Conservation (phyloP, 768 basidiomycete genomes). For the Pulveroboletus ravenelii region DNA sequence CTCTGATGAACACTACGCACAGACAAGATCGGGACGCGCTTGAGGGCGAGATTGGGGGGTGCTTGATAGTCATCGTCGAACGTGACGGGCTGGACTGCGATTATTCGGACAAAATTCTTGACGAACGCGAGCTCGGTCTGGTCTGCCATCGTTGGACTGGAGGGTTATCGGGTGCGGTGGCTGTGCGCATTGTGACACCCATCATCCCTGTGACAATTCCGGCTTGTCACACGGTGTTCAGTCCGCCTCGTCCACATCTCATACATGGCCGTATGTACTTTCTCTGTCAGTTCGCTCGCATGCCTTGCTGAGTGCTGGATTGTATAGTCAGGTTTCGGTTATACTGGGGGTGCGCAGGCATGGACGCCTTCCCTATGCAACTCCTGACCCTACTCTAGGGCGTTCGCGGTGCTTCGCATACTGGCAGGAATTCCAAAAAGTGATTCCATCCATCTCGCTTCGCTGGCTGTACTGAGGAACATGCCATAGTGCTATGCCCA, state of each 20-base stretch:
- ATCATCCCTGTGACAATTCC: conserved; percentile 18
- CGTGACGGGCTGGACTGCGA: conserved; percentile 62
- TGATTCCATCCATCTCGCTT: conserved; percentile 17
- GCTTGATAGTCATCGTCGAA: conserved; percentile 77
- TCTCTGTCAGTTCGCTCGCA: background rate
- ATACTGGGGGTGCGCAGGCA: conserved; percentile 49
- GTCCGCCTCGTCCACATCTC: conserved; percentile 4
- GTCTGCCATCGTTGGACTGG: conserved; percentile 47
- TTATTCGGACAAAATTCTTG: conserved; percentile 56
- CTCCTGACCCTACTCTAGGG: conserved; percentile 40
- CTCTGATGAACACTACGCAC: conserved; percentile 35
- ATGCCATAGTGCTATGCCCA: conserved; percentile 72
- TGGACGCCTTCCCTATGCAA: background rate
- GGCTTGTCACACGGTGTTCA: background rate
- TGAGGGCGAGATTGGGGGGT: conserved; percentile 59
- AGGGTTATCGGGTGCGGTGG: conserved; percentile 4
- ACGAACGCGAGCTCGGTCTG: conserved; percentile 58
- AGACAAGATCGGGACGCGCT: conserved; percentile 63
- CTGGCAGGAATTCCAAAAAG: conserved; percentile 89
- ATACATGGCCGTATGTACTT: conserved; percentile 37
- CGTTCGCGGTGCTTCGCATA: conserved; percentile 83
- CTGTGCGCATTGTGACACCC: conserved; percentile 19
- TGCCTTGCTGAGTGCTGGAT: conserved; percentile 10
- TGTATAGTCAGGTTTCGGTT: conserved; percentile 60
- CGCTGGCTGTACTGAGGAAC: conserved; percentile 7